Base-by-base conservation (phyloP, 345 rosid genomes). In the Populus tremula region DNA sequence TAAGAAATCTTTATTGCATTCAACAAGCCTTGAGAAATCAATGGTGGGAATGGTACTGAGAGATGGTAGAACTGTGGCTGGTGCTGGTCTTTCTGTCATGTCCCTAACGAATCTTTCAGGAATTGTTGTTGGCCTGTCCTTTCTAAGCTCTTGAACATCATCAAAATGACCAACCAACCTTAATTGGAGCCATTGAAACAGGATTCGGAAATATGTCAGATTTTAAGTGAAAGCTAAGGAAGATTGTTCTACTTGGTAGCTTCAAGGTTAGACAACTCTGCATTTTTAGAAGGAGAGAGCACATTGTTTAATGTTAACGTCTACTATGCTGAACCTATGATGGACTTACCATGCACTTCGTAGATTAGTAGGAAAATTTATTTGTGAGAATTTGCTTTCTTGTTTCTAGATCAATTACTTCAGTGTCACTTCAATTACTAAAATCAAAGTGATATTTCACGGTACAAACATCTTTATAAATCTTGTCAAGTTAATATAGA, bases 81-180 rank as follows among this genome's bases (percentile, higher is more conserved):
- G 53, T 67, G 70, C 68, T 49, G 91, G 94, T 85, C 96, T 88
- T 82, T 89, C 98, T 36, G 73, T 80, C 31, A 56, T 65, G 64
- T 89, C 95, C 68, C 96, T 81, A 2, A 95, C 89, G 67, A 91
- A 95, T 83, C 98, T 87, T 69, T 90, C 86, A 29, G 99, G 99
- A 53, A 95, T 75, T 79, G 73, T 77, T 69, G 87, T 82, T 78
- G 95, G 92, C 80, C 85, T 84, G 25, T 86, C 63, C 70, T 88
- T 91, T 50, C 89, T 89, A 20, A 95, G 88, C 84, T 93, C 98
- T 82, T 95, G 98, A 67, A 93, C 99, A 87, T 95, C 98, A 14
- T 93, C 97, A 41, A 93, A 86, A 73, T 84, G 90, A 43, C 99
- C 99, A 77, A 91, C 99, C 99, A 77, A 89, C 91, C n/a, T 84